Base-by-base conservation (phyloP, 2,329 filamentous ascomycete species). In the Fonsecaea monophora region DNA sequence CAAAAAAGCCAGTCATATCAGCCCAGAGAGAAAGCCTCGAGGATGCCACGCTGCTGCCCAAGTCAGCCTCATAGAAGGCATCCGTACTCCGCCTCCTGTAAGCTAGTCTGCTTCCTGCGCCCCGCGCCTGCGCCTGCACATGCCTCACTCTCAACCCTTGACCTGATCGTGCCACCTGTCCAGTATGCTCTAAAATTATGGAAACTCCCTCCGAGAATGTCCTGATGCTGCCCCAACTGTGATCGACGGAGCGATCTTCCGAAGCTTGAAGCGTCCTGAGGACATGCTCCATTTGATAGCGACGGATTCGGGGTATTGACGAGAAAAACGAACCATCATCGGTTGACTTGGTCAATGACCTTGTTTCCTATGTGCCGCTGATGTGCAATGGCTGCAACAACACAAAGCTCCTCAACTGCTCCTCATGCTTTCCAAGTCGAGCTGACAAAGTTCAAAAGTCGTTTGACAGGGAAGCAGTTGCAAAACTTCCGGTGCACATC, bases 151-250 rank as follows among this genome's bases (percentile, higher is more conserved):
- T 18, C 54, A n/a, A 42, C 37, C 21, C 34, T 25, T 35, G 57
- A 35, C 30, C 48, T 37, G 13, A 42, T 57, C 50, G 32, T 40
- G 60, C 30, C 32, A 25, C 10, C 60, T 53, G 18, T 53, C 60
- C 21, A 18, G n/a, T 15, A 25, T 40, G 53, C 18, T 10, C 21
- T 25, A 10, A 9, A 25, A 25, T 21, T 3, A 25, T 50, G 4
- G 2, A n/a, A 12, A 6, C 4, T 25, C 18, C 18, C 4, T 50
- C 18, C 18, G 8, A 3, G 45, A 25, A 25, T 18, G 21, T 25
- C 13, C 21, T 4, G 25, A 50, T 25, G 18, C 18, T 25, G 18
- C 21, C 12, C 21, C 10, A 1, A 12, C 18, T 50, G 18, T 9
- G 45, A 18, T 50, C 18, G 21, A 50, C 1, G 45, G 8, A 50